Percentiles rank a stretch among this genome's conserved stretches.
These are phyloP conservation scores for Exserohilum rostratum DNA, from an alignment of 2,329 filamentous ascomycete species.

Conservation along the genomic window DNA sequence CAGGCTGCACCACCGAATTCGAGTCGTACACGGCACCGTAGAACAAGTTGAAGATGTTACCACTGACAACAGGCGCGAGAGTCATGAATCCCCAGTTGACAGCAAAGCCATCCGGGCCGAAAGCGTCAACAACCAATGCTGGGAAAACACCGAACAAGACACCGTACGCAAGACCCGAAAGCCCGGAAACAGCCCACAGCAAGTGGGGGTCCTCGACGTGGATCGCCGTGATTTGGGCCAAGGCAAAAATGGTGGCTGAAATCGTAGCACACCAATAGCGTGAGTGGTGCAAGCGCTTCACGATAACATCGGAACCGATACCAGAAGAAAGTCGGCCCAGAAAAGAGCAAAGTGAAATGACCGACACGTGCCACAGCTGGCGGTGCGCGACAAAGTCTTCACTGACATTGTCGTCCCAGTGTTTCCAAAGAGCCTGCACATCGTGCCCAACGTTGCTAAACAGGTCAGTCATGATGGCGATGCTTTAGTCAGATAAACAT, in stretches of 20 bases:
- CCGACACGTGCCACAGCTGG: slow-evolving; percentile 91
- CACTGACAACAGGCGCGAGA: slow-evolving; percentile 81
- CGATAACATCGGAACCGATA: slow-evolving; percentile 87
- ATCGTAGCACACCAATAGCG: slow-evolving; percentile 90
- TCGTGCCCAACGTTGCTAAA: slow-evolving; percentile 91
- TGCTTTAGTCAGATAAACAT: slow-evolving; percentile 48
- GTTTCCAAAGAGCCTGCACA: slow-evolving; percentile 84
- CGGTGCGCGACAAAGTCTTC: slow-evolving; percentile 77
- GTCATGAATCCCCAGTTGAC: slow-evolving; percentile 99
- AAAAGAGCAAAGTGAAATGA: slow-evolving; percentile 89
- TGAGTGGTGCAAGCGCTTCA: slow-evolving; percentile 78
- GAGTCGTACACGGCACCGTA: slow-evolving; percentile 85
- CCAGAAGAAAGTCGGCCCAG: slow-evolving; percentile 73
- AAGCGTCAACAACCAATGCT: slow-evolving; percentile 82
- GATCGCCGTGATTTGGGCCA: slow-evolving; percentile 79
- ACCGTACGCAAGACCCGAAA: slow-evolving; percentile 89
- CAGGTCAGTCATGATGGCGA: slow-evolving; percentile 35
- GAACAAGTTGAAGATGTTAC: slow-evolving; percentile 90
- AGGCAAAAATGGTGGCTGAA: slow-evolving; percentile 76
- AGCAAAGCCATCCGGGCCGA: slow-evolving; percentile 85
- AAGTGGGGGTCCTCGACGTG: slow-evolving; percentile 76
- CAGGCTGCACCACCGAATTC: slow-evolving; percentile 72
- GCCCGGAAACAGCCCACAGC: slow-evolving; percentile 77
- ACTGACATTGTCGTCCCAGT: slow-evolving; percentile 75
- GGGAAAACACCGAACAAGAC: slow-evolving; percentile 94